Conservation (phyloP, 208 protist species). For the Naegleria fowleri region DNA sequence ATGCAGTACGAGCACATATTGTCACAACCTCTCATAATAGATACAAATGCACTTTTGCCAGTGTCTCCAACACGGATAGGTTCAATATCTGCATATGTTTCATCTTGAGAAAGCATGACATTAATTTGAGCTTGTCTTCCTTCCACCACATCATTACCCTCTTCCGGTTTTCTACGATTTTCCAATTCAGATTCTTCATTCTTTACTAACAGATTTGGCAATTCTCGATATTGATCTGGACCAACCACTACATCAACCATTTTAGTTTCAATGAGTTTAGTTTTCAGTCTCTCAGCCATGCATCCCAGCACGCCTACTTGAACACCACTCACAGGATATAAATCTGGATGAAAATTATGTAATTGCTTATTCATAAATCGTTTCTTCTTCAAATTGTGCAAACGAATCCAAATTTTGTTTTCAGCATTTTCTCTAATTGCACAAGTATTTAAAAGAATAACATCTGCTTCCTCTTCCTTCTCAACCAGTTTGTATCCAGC, state of each 20-base stretch:
- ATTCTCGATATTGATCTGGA: constrained; percentile 65
- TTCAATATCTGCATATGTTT: constrained; percentile 73
- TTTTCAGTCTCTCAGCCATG: constrained; percentile 74
- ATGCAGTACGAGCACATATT: constrained; percentile 82
- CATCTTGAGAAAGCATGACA: constrained; percentile 62
- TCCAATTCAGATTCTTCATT: not conserved
- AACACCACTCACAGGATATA: not conserved
- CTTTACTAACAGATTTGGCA: constrained; percentile 55
- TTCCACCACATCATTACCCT: constrained; percentile 12
- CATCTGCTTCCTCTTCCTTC: constrained; percentile 47
- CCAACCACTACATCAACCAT: constrained; percentile 66
- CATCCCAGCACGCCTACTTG: constrained; percentile 54
- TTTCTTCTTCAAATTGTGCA: constrained; percentile 38
- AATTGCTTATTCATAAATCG: not conserved
- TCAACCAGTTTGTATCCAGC: constrained; percentile 44
- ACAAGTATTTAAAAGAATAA: constrained; percentile 75
- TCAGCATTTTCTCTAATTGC: constrained; percentile 71
- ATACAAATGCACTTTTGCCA: constrained; percentile 37
- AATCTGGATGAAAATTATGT: not conserved
- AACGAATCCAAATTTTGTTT: constrained; percentile 60
- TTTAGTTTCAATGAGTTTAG: constrained; percentile 56
- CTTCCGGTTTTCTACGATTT: not conserved
- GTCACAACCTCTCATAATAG: constrained; percentile 73
- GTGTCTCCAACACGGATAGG: constrained; percentile 47
- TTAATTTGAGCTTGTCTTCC: constrained; percentile 50